Base-by-base conservation (phyloP, 2,329 filamentous ascomycete species). In the Dactylellina parvicollis region DNA sequence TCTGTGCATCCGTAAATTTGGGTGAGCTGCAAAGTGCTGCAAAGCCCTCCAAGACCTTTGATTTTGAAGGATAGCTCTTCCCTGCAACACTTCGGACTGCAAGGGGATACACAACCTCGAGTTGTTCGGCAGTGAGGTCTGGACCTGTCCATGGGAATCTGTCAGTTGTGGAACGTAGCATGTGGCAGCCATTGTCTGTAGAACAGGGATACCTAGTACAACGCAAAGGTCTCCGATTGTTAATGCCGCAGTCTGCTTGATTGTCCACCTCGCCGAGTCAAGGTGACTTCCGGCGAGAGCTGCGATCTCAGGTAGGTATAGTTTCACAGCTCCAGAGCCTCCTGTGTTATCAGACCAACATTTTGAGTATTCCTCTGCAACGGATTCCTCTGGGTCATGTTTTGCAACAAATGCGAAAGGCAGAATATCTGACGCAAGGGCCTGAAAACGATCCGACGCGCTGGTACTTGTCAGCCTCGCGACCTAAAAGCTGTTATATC, bases 41-140 rank as follows among this genome's bases (percentile, higher is more conserved):
- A 80, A 95, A 92, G 4, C 91, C 89, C 44, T 88, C 85, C 1
- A 98, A 84, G 30, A 99, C 86, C 76, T 88, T 88, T 81, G 97
- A 92, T 79, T 99, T 99, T 20, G 92, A 92, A 0, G 90, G 86
- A 84, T 96, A 99, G 0, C 93, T 96, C 84, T 97, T 98, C 10
- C 96, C 88, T 1, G 88, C 86, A 40, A 98, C 82, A 0, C 91
- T 88, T 78, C 90, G 92, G 75, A 97, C 92, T 50, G 96, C 84
- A 1, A 89, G 86, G 0, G 91, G 91, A 94, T 94, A 99, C 20
- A 97, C 83, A 14, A 83, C 82, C 76, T 85, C 83, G 16, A 91
- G 83, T 40, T 88, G 87, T 1, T 83, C 78, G 16, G 85, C 83
- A 73, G 86, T 87, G 59, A 92, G 87, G 44, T 87, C 84, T 86